A percentile compares a stretch with the other conserved stretches of the same genome.
These are phyloP conservation scores for Magnaporthiopsis incrustans DNA, from an alignment of 2,329 filamentous ascomycete species.

Conservation along the genomic window DNA sequence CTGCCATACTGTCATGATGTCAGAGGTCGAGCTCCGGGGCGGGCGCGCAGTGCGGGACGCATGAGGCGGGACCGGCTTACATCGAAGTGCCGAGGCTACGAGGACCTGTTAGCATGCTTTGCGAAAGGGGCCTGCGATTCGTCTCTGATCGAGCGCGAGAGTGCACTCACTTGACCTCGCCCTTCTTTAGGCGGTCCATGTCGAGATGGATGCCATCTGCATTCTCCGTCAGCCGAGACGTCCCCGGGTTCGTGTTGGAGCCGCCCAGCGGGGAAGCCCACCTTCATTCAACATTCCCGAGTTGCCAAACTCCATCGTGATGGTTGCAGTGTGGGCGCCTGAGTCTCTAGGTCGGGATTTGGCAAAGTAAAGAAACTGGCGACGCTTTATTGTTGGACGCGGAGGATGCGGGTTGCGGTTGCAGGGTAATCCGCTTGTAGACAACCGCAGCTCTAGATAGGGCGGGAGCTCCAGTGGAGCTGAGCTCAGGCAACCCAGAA, in stretches of 20 bases:
- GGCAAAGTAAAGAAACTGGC: neutral
- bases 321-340: slow-evolving; percentile 5
- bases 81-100: slow-evolving; percentile 90
- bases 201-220: slow-evolving; percentile 98
- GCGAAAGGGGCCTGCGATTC: neutral
- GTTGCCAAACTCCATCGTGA: slow-evolving; percentile 54
- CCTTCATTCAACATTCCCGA: slow-evolving; percentile 58
- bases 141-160: neutral
- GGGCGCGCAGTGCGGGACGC: slow-evolving; percentile 4
- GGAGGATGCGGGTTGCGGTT: slow-evolving; percentile 3
- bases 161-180: slow-evolving; percentile 84
- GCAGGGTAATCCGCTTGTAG: neutral
- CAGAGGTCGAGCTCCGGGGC: neutral
- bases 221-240: slow-evolving; percentile 16
- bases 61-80: slow-evolving; percentile 39
- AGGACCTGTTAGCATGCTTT: slow-evolving; percentile 22
- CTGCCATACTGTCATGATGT: slow-evolving; percentile 72
- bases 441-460: neutral
- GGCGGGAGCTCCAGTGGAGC: slow-evolving; percentile 14
- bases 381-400: slow-evolving; percentile 7
- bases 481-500: slow-evolving; percentile 39
- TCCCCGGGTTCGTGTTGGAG: neutral
- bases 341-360: slow-evolving; percentile 15
- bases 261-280: slow-evolving; percentile 22
- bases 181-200: slow-evolving; percentile 97